These are phyloP conservation scores for Brassica carinata DNA, from an alignment of 345 rosid genomes.

Conservation along the genomic window DNA sequence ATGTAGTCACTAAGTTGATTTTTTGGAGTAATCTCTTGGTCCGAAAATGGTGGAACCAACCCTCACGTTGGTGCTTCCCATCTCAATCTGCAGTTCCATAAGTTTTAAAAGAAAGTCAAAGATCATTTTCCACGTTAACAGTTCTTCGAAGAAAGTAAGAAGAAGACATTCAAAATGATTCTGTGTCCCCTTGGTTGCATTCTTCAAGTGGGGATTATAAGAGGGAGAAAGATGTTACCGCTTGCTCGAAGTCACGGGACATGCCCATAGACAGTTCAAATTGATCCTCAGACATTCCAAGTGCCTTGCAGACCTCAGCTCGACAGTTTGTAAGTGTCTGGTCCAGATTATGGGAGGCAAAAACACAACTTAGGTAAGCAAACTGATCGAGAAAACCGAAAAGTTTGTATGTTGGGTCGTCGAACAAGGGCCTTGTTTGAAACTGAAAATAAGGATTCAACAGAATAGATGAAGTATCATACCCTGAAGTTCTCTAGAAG, in stretches of 20 bases:
- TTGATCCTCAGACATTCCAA: conserved; percentile 64
- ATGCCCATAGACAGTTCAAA: conserved; percentile 97
- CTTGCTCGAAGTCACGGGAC: conserved; percentile 93
- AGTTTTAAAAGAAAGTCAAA: not conserved
- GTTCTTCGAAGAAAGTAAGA: conserved; percentile 21
- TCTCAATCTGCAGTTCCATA: conserved; percentile 66
- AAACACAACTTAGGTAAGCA: conserved; percentile 7
- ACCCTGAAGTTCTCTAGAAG: conserved; percentile 88
- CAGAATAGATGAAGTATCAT: not conserved
- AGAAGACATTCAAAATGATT: conserved; percentile 18
- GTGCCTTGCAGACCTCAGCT: conserved; percentile 79
- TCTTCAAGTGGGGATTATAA: not conserved
- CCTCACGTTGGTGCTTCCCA: conserved; percentile 91
- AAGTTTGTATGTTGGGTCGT: not conserved
- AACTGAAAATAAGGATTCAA: not conserved
- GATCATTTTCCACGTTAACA: not conserved
- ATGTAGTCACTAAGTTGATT: conserved; percentile 14
- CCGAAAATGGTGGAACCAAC: conserved; percentile 92
- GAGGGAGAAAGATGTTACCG: conserved; percentile 48
- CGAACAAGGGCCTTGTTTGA: not conserved
- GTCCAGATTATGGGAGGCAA: not conserved
- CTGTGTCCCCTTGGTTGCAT: not conserved
- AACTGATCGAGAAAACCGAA: not conserved
- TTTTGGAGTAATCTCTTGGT: conserved; percentile 63
- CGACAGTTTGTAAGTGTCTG: conserved; percentile 75